These are phyloP conservation scores for Sanghuangporus weigelae DNA, from an alignment of 1,284 basidiomycete genomes.

Conservation along the genomic window DNA sequence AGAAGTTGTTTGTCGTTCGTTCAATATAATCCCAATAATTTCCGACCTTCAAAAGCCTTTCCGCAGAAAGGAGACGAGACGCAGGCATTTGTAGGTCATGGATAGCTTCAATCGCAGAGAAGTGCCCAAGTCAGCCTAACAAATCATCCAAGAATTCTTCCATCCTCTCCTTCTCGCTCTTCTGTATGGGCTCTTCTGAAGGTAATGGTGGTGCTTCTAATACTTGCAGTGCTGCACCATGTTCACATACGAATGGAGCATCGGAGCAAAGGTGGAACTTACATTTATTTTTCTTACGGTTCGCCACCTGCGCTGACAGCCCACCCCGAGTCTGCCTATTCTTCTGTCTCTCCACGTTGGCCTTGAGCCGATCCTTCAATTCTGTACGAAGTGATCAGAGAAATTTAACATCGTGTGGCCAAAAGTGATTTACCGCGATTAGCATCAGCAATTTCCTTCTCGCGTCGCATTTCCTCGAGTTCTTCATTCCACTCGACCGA, in stretches of 20 bases:
- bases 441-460: slow-evolving; percentile 69
- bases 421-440: slow-evolving; percentile 47
- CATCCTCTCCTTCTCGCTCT: slow-evolving; percentile 54
- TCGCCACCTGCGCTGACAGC: not conserved
- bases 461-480: slow-evolving; percentile 57
- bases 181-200: slow-evolving; percentile 28
- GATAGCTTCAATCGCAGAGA: not conserved
- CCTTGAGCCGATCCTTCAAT: slow-evolving; percentile 60
- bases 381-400: slow-evolving; percentile 36
- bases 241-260: not conserved
- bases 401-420: not conserved
- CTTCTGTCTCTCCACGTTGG: slow-evolving; percentile 46
- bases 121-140: slow-evolving; percentile 11
- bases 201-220: slow-evolving; percentile 55
- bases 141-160: slow-evolving; percentile 72
- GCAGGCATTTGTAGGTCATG: too few species aligned
- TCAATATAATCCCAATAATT: not conserved
- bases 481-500: slow-evolving; percentile 61
- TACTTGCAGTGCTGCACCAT: slow-evolving; percentile 16
- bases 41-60: not conserved
- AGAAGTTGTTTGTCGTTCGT: not conserved
- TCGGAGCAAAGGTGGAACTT: not conserved
- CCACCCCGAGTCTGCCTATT: not conserved
- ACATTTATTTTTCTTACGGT: not conserved
- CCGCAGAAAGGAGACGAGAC: too few species aligned